Evolutionary conservation across 116 monocot species (phyloP).

Genomic region (Phalaenopsis hybrid): DNA sequence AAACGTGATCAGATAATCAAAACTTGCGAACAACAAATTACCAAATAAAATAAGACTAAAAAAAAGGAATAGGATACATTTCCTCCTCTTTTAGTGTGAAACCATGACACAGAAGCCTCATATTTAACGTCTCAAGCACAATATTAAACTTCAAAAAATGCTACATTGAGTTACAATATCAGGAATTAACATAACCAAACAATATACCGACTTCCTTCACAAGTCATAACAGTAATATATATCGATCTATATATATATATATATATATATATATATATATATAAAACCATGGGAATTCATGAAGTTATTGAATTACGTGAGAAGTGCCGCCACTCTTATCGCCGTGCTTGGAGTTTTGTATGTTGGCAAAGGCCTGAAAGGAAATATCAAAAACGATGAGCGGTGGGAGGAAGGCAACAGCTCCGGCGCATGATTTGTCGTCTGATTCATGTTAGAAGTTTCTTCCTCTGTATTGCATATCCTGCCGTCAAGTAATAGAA

Average conservation of each 20-base stretch:
- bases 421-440: background rate
- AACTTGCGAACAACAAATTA: background rate
- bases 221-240: background rate
- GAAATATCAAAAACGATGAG: no score
- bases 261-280: background rate
- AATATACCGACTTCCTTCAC: background rate
- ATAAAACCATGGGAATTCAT: background rate
- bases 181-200: background rate
- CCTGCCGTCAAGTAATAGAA: background rate
- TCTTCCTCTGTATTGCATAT: slow-evolving; percentile 6
- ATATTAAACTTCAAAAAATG: background rate
- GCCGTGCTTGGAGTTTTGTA: background rate
- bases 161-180: background rate
- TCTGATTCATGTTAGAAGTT: background rate
- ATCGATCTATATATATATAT: background rate
- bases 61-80: background rate
- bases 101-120: no score
- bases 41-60: background rate
- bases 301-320: background rate
- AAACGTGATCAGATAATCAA: no score
- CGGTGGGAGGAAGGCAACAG: background rate
- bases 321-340: background rate
- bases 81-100: background rate
- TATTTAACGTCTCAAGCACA: background rate
- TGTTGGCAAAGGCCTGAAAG: no score